Evolutionary conservation across 2,329 filamentous ascomycete species (phyloP).

Genomic region (Grosmannia huntii): DNA sequence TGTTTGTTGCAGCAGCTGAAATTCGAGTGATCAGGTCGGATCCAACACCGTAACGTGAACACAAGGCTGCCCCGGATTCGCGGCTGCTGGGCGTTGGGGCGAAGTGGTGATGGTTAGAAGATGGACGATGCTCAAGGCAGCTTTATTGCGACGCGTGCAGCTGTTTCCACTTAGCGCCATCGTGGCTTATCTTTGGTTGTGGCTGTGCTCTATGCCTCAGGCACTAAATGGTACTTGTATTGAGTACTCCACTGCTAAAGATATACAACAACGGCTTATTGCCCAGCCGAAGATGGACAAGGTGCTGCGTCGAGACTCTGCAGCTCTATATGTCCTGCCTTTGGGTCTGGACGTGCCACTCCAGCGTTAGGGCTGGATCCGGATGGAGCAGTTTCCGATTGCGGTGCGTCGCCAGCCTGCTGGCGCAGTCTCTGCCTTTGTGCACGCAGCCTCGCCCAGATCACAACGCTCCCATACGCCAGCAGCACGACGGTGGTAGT

Average conservation of each 20-base stretch:
- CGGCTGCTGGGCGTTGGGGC: not conserved
- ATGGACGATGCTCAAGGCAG: slow-evolving; percentile 10
- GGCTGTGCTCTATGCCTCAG: not conserved
- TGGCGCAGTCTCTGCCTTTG: too few relatives aligned
- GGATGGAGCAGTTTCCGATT: too few relatives aligned
- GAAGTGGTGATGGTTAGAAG: not conserved
- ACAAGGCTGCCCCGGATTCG: not conserved
- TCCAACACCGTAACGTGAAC: not conserved
- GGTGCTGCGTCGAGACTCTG: too few relatives aligned
- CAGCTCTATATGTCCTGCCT: not conserved
- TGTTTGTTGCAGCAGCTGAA: not conserved
- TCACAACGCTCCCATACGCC: not conserved
- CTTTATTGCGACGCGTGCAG: slow-evolving; percentile 11
- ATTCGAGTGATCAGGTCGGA: not conserved
- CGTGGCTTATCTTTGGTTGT: not conserved
- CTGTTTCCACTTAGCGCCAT: not conserved
- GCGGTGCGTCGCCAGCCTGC: too few relatives aligned
- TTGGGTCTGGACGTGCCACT: not conserved
- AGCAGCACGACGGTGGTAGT: not conserved
- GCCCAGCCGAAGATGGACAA: too few relatives aligned
- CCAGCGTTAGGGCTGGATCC: too few relatives aligned
- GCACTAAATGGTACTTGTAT: not conserved
- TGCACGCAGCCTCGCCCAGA: not conserved
- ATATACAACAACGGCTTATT: too few relatives aligned
- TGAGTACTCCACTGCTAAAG: too few relatives aligned